Base-by-base conservation (phyloP, 2,329 filamentous ascomycete species). In the Didymellaceae sp. region DNA sequence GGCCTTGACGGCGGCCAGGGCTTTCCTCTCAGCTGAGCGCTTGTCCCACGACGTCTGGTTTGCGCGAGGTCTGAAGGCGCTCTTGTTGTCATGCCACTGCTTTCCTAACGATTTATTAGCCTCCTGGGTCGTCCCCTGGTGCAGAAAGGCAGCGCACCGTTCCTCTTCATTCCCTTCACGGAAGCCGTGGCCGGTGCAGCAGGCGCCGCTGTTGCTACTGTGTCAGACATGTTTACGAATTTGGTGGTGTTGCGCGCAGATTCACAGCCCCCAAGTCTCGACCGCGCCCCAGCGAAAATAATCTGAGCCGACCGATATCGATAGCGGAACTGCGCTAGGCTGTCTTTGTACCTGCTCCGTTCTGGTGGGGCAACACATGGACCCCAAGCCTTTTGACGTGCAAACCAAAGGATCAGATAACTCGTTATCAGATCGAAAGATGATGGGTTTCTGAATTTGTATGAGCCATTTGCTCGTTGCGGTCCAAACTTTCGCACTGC, bases 11-110 rank as follows among this genome's bases (percentile, higher is more conserved):
- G 90, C 85, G 10, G 84, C 82, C 63, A 86, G 82, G 6, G 86
- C 82, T 55, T 86, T 83, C 42, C 91, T 85, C 55, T 86, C 82
- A 62, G 87, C 86, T 35, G 84, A 78, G 44, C 93, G 86, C 74
- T 91, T 88, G 61, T 87, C 86, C 72, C 88, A 97, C 0, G 90
- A 86, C 2, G 85, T 89, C 62, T 91, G 82, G 20, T 92, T 91
- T 8, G 88, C 82, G 11, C 79, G 86, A 4, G 90, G 93, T 30
- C 94, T 87, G 75, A 97, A 97, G 1, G 94, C 86, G 57, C 87
- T 89, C 72, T 91, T 93, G 21, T 83, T 80, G 44, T 82, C 80
- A 72, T 95, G 91, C 94, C 94, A 99, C 78, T 96, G 90, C 79
- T 97, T 97, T 71, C 94, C 94, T 96, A 69, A 45, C 44, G 57